Conservation (phyloP, 306 rosid genomes). For the Ormosia semicastrata region DNA sequence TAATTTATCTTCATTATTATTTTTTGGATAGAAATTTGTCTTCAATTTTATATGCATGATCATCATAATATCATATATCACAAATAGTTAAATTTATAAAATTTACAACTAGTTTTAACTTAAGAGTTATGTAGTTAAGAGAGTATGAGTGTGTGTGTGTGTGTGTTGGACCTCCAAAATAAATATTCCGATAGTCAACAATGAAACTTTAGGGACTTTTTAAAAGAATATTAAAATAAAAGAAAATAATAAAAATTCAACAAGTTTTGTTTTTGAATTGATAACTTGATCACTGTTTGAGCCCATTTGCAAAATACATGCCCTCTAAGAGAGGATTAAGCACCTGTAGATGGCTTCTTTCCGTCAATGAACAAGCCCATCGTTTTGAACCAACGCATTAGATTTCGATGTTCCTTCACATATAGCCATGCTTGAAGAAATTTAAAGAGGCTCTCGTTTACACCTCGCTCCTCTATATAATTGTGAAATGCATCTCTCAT, state of each 20-base stretch:
- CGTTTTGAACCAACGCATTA: slow-evolving; percentile 82
- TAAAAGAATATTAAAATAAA: neutral
- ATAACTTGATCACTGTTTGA: neutral
- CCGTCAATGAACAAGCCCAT: slow-evolving; percentile 64
- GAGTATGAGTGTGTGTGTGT: too few species aligned
- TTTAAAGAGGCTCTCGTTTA: slow-evolving; percentile 74
- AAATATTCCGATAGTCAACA: neutral
- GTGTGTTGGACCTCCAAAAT: neutral
- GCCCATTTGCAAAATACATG: slow-evolving; percentile 16
- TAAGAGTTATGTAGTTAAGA: neutral
- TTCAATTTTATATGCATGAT: neutral
- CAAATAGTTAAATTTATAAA: neutral
- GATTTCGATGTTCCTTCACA: slow-evolving; percentile 87
- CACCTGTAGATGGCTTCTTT: slow-evolving; percentile 41
- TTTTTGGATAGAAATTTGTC: too few species aligned
- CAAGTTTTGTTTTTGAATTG: slow-evolving; percentile 1
- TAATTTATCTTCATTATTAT: too few species aligned
- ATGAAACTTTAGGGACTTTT: neutral
- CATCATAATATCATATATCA: neutral
- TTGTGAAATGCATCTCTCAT: slow-evolving; percentile 78
- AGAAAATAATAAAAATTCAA: neutral
- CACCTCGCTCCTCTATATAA: slow-evolving; percentile 86
- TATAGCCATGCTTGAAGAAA: slow-evolving; percentile 97
- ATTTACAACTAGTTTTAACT: neutral
- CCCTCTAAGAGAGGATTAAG: slow-evolving; percentile 23